Evolutionary conservation across 1,284 basidiomycete genomes (phyloP), one percentile per base, ranked within the genome.

Genomic region (Athelia sp.): DNA sequence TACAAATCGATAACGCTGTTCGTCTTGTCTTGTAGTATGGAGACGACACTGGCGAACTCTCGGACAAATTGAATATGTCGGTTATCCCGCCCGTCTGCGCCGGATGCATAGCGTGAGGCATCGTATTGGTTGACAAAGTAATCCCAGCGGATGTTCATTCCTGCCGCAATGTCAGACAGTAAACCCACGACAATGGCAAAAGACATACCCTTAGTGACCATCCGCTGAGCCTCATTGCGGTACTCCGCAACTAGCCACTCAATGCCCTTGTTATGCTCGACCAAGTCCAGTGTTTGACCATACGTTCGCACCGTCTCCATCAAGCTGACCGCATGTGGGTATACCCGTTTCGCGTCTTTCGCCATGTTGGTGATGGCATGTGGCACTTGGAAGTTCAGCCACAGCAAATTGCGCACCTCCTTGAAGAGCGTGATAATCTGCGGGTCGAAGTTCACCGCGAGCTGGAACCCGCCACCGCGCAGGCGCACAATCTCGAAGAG

Each of bases 231-330:
- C 54, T 94, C 89, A 61, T 91, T 92, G 57, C 93, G 79, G 64
- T 94, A 93, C 68, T 94, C 91, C 10, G 93, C 93, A 1, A 97
- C 87, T 19, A 99, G 76, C 78, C 92, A 91, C 61, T 94, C 89
- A 58, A 98, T 93, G 3, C 87, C 91, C 58, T 87, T 88, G 62
- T 96, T 93, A 43, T 79, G 78, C 62, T 95, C 88, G 56, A 98
- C 86, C 58, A 97, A 71, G 59, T 92, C 90, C 62, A 95, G 71
- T 0, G 93, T 97, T 74, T 98, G 96, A 15, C 90, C 90, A 69
- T 98, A 98, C 19, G 93, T 98, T 60, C 95, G 76, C 13, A 98
- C 93, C 0, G 94, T 96, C 74, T 99, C 95, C 94, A 98, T 98
- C 66, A 99, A 71, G 63, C 92, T 95, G 53, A 98, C 96, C 2